These are phyloP conservation scores for Xylaria sp. DNA, from an alignment of 2,329 filamentous ascomycete genomes.

Conservation along the genomic window DNA sequence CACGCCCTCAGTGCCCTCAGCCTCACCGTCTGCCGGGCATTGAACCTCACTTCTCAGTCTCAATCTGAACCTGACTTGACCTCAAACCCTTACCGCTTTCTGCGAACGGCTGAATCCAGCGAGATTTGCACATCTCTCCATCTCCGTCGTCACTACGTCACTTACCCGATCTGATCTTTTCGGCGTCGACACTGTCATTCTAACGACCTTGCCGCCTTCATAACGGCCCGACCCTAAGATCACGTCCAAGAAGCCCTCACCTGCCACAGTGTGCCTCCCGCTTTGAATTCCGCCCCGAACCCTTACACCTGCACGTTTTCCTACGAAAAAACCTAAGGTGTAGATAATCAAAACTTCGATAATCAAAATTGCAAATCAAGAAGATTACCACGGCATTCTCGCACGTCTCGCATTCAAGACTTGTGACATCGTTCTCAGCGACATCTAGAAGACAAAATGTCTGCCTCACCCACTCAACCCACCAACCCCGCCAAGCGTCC, in stretches of 20 bases:
- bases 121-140: constrained; percentile 25
- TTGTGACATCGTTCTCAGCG: constrained; percentile 16
- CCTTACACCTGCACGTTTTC: constrained; percentile 94
- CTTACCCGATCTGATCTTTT: constrained; percentile 17
- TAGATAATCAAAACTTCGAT: constrained; percentile 63
- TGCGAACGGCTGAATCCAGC: constrained; percentile 26
- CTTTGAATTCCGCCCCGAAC: constrained; percentile 41
- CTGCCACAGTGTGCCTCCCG: constrained; percentile 25
- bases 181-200: constrained; percentile 28
- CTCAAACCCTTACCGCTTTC: constrained; percentile 21
- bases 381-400: constrained; percentile 32
- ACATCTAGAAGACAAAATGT: constrained; percentile 55
- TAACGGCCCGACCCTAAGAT: constrained; percentile 29
- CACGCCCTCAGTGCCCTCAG: constrained; percentile 11
- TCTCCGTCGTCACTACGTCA: constrained; percentile 19
- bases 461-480: constrained; percentile 60
- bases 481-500: constrained; percentile 82
- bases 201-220: constrained; percentile 28
- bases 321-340: constrained; percentile 79
- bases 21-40: constrained; percentile 9
- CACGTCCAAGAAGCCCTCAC: constrained; percentile 23
- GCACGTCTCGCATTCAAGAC: constrained; percentile 27
- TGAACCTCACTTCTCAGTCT: constrained; percentile 14
- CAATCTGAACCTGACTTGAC: background rate
- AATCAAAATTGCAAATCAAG: constrained; percentile 39